These are phyloP conservation scores for Penicillium robsamsonii DNA, from an alignment of 495 filamentous ascomycete genomes.

Conservation along the genomic window DNA sequence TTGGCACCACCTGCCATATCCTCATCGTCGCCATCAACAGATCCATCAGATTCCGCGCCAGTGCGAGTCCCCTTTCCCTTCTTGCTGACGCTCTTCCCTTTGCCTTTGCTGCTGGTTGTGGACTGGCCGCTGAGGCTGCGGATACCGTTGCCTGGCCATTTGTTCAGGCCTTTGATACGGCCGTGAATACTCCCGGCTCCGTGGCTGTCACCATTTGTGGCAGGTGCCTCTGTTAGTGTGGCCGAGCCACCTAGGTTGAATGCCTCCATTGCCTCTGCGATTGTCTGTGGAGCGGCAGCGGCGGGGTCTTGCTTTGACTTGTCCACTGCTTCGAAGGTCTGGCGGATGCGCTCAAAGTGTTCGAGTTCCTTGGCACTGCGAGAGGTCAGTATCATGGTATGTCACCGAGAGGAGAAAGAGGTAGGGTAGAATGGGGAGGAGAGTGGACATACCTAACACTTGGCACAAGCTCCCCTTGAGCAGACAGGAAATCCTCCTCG, in stretches of 20 bases:
- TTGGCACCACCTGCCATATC: slow-evolving; percentile 31
- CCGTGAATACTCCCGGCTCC: slow-evolving; percentile 22
- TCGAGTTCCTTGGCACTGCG: slow-evolving; percentile 81
- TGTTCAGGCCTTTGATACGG: slow-evolving; percentile 34
- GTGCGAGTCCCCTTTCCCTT: slow-evolving; percentile 37
- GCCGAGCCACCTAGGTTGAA: slow-evolving; percentile 28
- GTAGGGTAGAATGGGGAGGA: not conserved
- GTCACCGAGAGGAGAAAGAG: not conserved
- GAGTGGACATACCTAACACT: slow-evolving; percentile 63
- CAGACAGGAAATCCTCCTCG: slow-evolving; percentile 80
- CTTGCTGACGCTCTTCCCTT: slow-evolving; percentile 38
- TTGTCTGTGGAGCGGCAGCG: slow-evolving; percentile 33
- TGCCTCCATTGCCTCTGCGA: slow-evolving; percentile 40
- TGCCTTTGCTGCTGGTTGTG: slow-evolving; percentile 36
- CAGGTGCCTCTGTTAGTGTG: slow-evolving; percentile 19
- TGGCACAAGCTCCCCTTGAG: slow-evolving; percentile 81
- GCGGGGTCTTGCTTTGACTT: slow-evolving; percentile 38
- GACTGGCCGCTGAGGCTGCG: slow-evolving; percentile 33
- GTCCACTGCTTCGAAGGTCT: slow-evolving; percentile 67
- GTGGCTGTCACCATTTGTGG: slow-evolving; percentile 33
- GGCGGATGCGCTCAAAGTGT: slow-evolving; percentile 84
- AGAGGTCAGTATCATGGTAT: slow-evolving; percentile 20
- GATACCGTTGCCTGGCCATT: slow-evolving; percentile 25
- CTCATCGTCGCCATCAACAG: slow-evolving; percentile 42
- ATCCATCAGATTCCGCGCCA: slow-evolving; percentile 40